Conservation (phyloP, 495 filamentous ascomycete species). For the Cercophora newfieldiana region DNA sequence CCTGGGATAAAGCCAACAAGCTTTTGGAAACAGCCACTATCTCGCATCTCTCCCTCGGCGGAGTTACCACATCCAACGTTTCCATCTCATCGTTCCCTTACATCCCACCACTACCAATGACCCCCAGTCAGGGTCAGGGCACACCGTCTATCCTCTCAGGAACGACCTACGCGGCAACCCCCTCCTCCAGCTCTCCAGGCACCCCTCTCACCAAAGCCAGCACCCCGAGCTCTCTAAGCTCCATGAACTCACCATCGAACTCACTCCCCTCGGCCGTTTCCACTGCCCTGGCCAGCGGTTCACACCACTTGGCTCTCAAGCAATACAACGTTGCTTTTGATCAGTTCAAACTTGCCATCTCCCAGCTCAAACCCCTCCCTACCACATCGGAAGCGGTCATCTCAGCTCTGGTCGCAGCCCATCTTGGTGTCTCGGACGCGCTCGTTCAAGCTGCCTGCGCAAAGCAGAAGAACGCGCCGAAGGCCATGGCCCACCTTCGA, state of each 20-base stretch:
- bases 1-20: not conserved
- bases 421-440: slow-evolving; percentile 2
- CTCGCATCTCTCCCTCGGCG: slow-evolving; percentile 1
- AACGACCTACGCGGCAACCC: not conserved
- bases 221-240: no score
- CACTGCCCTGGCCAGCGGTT: not conserved
- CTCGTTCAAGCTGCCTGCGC: slow-evolving; percentile 1
- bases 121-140: not conserved
- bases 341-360: slow-evolving; percentile 2
- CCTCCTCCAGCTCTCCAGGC: not conserved
- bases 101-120: not conserved
- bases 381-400: not conserved
- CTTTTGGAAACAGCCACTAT: not conserved
- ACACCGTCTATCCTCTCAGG: not conserved
- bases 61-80: not conserved
- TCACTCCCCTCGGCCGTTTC: not conserved
- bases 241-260: not conserved
- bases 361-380: not conserved
- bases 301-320: not conserved
- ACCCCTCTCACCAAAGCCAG: no score
- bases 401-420: not conserved
- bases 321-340: not conserved
- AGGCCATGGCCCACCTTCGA: slow-evolving; percentile 5
- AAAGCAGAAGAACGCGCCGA: not conserved
- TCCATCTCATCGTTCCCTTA: not conserved